Conservation (phyloP, 495 filamentous ascomycete species). For the Wilcoxina mikolae region DNA sequence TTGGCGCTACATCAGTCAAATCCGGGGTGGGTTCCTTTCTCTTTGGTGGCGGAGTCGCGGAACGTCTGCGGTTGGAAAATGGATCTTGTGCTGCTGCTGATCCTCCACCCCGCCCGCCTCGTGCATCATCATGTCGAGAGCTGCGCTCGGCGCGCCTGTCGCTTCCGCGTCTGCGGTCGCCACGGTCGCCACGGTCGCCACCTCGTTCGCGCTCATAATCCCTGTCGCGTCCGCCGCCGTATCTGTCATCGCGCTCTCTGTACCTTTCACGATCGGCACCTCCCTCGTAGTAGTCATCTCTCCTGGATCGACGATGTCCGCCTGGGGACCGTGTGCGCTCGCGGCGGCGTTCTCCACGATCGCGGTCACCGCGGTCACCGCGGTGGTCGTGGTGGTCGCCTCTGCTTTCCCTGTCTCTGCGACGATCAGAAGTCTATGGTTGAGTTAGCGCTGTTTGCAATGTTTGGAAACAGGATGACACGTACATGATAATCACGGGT, state of each 20-base stretch:
- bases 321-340: constrained; percentile 27
- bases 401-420: constrained; percentile 26
- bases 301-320: constrained; percentile 24
- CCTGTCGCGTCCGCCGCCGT: constrained; percentile 30
- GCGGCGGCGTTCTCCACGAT: constrained; percentile 30
- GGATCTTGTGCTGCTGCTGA: no score
- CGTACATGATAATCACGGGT: constrained; percentile 30
- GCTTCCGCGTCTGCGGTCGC: constrained; percentile 20
- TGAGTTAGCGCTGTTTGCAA: neutral
- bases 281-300: constrained; percentile 26
- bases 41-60: constrained; percentile 64
- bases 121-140: constrained; percentile 21
- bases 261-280: constrained; percentile 19
- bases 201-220: constrained; percentile 32
- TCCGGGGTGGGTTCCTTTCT: constrained; percentile 93
- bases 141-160: constrained; percentile 22
- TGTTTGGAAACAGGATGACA: neutral
- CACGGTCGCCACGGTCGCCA: constrained; percentile 24
- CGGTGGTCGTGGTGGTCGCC: constrained; percentile 16
- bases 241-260: constrained; percentile 32
- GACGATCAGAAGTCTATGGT: constrained; percentile 25
- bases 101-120: constrained; percentile 10
- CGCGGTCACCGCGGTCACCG: constrained; percentile 27
- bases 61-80: constrained; percentile 48
- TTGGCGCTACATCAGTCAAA: constrained; percentile 63